Percentiles rank a stretch among this genome's conserved stretches.
Evolutionary conservation across 805 yeast genomes (phyloP).

Genomic region (Saccharomycopsis schoenii): DNA sequence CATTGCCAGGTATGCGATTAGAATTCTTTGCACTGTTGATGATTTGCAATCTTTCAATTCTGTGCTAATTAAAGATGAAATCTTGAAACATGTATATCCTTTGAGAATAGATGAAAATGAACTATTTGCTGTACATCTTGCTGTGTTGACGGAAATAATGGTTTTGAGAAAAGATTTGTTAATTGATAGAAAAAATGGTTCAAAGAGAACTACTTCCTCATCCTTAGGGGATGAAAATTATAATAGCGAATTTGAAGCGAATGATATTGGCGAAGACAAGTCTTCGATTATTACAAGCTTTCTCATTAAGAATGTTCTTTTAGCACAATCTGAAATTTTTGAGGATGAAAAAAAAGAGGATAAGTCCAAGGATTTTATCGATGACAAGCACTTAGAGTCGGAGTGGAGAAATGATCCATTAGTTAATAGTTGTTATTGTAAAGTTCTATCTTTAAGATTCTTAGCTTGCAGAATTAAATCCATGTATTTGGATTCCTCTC

Average conservation of each 20-base stretch:
- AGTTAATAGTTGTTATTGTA: constrained; percentile 32
- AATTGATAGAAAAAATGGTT: background rate
- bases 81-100: constrained; percentile 41
- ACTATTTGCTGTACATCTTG: constrained; percentile 44
- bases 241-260: constrained; percentile 29
- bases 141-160: constrained; percentile 47
- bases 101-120: constrained; percentile 29
- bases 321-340: constrained; percentile 47
- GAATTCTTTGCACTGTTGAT: constrained; percentile 37
- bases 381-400: constrained; percentile 32
- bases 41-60: constrained; percentile 30
- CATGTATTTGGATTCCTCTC: constrained; percentile 18
- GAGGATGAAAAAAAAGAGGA: constrained; percentile 14
- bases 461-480: constrained; percentile 51
- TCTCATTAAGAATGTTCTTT: constrained; percentile 51
- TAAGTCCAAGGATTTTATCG: constrained; percentile 39
- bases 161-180: background rate
- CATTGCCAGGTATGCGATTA: constrained; percentile 58
- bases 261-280: constrained; percentile 35
- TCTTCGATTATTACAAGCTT: constrained; percentile 50
- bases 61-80: constrained; percentile 25
- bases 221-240: background rate
- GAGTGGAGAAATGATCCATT: background rate
- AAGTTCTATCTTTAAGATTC: constrained; percentile 42
- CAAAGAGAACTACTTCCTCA: background rate